Evolutionary conservation across 108 stramenopile genomes (phyloP).

Genomic region (Asterionellopsis glacialis): DNA sequence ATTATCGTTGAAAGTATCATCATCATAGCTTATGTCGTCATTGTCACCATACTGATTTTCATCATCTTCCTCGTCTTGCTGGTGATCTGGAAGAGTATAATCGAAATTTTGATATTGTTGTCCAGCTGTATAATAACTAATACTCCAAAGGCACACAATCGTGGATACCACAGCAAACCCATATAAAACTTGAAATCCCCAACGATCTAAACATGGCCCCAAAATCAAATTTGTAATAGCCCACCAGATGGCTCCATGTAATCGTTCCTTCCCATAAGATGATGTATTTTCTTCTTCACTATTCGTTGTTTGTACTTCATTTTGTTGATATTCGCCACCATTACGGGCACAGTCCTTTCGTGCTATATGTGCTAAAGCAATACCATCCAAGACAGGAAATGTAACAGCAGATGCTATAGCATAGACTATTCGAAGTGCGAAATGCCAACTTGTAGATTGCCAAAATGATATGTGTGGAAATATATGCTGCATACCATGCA

Average conservation of each 20-base stretch:
- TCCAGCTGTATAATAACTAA: not conserved
- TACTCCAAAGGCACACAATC: not conserved
- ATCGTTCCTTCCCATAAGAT: slow-evolving; percentile 57
- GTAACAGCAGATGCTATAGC: slow-evolving; percentile 15
- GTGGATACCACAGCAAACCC: not conserved
- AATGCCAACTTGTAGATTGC: slow-evolving; percentile 25
- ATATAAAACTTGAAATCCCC: not conserved
- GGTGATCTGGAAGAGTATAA: not conserved
- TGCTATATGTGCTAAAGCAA: slow-evolving; percentile 42
- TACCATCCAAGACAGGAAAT: slow-evolving; percentile 50
- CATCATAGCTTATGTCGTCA: too few species aligned
- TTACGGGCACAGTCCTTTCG: slow-evolving; percentile 2
- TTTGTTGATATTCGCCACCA: too few species aligned
- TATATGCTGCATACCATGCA: slow-evolving; percentile 24
- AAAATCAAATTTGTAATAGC: slow-evolving; percentile 37
- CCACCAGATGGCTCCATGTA: slow-evolving; percentile 62
- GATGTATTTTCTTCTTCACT: slow-evolving; percentile 9
- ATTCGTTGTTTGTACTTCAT: too few species aligned
- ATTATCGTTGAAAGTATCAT: too few species aligned
- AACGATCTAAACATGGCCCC: slow-evolving; percentile 35
- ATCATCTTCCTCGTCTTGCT: not conserved
- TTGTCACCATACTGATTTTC: too few species aligned
- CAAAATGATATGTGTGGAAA: slow-evolving; percentile 16
- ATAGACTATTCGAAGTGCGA: slow-evolving; percentile 23
- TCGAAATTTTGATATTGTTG: not conserved